These are phyloP conservation scores for Diplodia corticola DNA, from an alignment of 2,329 filamentous ascomycete species.

Conservation along the genomic window DNA sequence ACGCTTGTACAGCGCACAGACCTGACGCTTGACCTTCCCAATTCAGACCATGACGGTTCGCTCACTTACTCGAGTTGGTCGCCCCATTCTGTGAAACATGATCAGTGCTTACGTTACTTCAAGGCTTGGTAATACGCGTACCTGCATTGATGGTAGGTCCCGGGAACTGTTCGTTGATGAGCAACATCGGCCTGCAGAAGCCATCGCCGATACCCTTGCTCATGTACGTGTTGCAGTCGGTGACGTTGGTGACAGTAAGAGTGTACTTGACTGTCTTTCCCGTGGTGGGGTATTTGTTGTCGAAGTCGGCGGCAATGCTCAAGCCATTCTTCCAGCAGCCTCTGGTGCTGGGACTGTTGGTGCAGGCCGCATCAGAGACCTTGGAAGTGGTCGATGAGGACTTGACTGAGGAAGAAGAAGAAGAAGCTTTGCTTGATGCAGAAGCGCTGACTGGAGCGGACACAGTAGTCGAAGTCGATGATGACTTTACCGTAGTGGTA, in stretches of 20 bases:
- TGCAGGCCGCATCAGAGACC: constrained; percentile 39
- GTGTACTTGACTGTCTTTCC: constrained; percentile 42
- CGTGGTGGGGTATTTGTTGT: constrained; percentile 44
- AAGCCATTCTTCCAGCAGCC: constrained; percentile 47
- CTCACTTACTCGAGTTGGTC: constrained; percentile 42
- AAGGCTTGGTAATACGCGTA: constrained; percentile 44
- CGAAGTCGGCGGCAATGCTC: constrained; percentile 49
- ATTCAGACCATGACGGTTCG: neutral
- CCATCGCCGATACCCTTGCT: constrained; percentile 28
- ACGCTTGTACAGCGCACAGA: neutral
- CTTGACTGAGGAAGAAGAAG: neutral
- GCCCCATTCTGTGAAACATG: constrained; percentile 43
- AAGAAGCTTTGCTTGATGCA: neutral
- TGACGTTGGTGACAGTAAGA: constrained; percentile 45
- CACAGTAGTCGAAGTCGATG: constrained; percentile 33
- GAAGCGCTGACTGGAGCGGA: neutral
- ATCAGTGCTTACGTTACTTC: neutral
- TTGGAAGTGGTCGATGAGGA: constrained; percentile 16
- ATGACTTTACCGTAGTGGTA: constrained; percentile 23
- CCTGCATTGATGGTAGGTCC: constrained; percentile 63
- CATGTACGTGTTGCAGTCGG: constrained; percentile 36
- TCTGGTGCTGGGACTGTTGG: constrained; percentile 42
- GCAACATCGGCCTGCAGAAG: constrained; percentile 36
- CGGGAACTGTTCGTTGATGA: constrained; percentile 60
- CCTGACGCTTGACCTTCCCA: neutral